phyloP scores from a whole-genome alignment of 2,329 filamentous ascomycete genomes.

The Akanthomyces uredinophilus region DNA sequence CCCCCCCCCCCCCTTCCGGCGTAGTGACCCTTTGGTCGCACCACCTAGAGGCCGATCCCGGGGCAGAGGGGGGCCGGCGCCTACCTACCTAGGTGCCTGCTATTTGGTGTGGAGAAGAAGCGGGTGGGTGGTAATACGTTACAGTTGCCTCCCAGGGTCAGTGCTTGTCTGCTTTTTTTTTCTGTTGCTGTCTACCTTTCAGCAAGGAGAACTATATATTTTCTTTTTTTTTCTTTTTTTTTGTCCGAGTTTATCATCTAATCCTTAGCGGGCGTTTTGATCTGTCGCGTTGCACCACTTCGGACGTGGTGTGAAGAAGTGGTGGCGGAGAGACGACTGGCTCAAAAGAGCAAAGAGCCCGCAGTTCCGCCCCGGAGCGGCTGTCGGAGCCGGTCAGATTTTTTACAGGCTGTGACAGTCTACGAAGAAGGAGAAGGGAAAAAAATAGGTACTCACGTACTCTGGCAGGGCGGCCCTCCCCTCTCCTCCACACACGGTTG shows the following conservation, averaged over 20 bases:
- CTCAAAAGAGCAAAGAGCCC: conserved; percentile 2
- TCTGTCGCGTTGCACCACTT: too few relatives aligned
- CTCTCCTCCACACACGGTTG: neutral
- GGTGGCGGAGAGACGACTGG: neutral
- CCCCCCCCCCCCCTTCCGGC: neutral
- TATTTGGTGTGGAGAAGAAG: neutral
- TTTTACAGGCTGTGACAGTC: neutral
- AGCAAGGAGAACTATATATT: neutral
- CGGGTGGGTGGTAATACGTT: conserved; percentile 1
- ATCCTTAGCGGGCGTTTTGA: too few relatives aligned
- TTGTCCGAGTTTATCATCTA: too few relatives aligned
- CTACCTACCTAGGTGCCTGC: neutral
- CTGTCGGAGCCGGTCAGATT: conserved; percentile 11
- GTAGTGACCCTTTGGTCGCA: neutral
- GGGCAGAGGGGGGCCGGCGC: neutral
- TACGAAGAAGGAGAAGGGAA: too few relatives aligned
- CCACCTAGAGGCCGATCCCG: conserved; percentile 9
- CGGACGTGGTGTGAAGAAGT: too few relatives aligned
- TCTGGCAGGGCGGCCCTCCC: too few relatives aligned
- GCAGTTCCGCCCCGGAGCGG: neutral
- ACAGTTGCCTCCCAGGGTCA: neutral
- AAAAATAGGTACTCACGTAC: neutral
- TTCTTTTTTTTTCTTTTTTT: too few relatives aligned
- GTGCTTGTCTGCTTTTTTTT: neutral
- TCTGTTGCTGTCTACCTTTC: too few relatives aligned